These are phyloP conservation scores for Tanacetum coccineum DNA, from an alignment of 129 eudicot genomes.

Conservation along the genomic window DNA sequence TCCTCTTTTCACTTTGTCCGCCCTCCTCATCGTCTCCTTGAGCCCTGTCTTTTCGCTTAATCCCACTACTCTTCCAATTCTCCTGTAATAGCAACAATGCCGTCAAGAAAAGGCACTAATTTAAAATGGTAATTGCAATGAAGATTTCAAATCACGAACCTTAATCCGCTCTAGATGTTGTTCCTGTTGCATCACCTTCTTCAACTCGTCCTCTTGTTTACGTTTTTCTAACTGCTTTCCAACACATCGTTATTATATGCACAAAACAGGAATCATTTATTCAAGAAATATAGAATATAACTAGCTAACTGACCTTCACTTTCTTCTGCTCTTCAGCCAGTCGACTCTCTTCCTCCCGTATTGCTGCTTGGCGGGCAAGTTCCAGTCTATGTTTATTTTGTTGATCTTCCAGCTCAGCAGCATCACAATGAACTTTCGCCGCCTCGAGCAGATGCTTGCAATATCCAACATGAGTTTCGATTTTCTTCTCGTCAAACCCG, in stretches of 20 bases:
- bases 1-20: constrained; percentile 68
- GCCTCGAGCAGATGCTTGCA: constrained; percentile 92
- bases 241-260: constrained; percentile 27
- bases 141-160: constrained; percentile 35
- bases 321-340: constrained; percentile 86
- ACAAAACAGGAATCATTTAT: constrained; percentile 1
- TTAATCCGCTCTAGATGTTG: constrained; percentile 81
- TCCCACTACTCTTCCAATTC: constrained; percentile 73
- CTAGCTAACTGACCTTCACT: constrained; percentile 49
- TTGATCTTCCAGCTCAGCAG: constrained; percentile 87
- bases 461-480: constrained; percentile 88
- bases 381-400: constrained; percentile 67
- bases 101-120: neutral
- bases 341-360: constrained; percentile 81
- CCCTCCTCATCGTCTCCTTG: constrained; percentile 81
- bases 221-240: constrained; percentile 75
- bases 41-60: constrained; percentile 78
- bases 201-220: constrained; percentile 89
- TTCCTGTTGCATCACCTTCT: constrained; percentile 84
- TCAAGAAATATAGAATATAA: neutral
- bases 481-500: constrained; percentile 96
- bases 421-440: constrained; percentile 84
- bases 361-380: constrained; percentile 79
- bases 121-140: neutral
- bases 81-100: constrained; percentile 39